phyloP scores from a whole-genome alignment of 2,329 filamentous ascomycete genomes.

The Bimuria novae-zelandiae region DNA sequence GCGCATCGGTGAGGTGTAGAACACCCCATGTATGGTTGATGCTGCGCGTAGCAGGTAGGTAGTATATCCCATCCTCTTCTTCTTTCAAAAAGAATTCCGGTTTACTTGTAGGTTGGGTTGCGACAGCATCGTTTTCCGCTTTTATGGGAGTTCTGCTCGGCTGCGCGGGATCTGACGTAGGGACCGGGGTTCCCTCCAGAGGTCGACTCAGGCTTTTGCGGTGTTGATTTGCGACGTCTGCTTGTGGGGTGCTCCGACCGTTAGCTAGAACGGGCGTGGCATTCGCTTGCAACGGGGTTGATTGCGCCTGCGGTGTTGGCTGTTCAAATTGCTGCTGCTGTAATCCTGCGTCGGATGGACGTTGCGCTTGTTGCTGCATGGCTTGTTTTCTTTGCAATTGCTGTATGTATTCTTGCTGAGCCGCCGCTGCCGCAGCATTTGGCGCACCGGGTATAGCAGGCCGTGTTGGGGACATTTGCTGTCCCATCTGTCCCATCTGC shows the following conservation, averaged over 20 bases:
- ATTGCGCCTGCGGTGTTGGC: slow-evolving; percentile 35
- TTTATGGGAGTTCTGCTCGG: slow-evolving; percentile 38
- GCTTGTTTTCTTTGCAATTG: slow-evolving; percentile 50
- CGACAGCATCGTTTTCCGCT: slow-evolving; percentile 23
- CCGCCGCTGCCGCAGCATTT: slow-evolving; percentile 52
- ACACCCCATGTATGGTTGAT: slow-evolving; percentile 34
- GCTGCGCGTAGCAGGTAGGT: slow-evolving; percentile 32
- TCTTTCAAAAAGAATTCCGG: slow-evolving; percentile 25
- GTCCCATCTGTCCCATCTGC: slow-evolving; percentile 21
- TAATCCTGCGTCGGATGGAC: not conserved
- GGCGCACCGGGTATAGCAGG: slow-evolving; percentile 33
- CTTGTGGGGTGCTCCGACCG: slow-evolving; percentile 53
- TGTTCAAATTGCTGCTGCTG: slow-evolving; percentile 44
- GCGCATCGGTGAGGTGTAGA: slow-evolving; percentile 57
- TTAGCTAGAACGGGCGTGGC: slow-evolving; percentile 53
- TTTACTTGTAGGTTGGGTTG: slow-evolving; percentile 22
- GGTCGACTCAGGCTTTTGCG: slow-evolving; percentile 46
- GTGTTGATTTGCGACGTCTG: slow-evolving; percentile 36
- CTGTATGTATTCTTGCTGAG: slow-evolving; percentile 53
- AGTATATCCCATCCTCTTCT: slow-evolving; percentile 34
- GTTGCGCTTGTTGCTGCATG: slow-evolving; percentile 30
- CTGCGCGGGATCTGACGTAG: slow-evolving; percentile 31
- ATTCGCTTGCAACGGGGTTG: slow-evolving; percentile 53
- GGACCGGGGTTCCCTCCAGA: slow-evolving; percentile 44
- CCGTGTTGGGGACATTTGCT: slow-evolving; percentile 44